Percentiles rank a stretch among this genome's conserved stretches.
Conservation (phyloP, 495 filamentous ascomycete species). For the Daldinia caldariorum region DNA sequence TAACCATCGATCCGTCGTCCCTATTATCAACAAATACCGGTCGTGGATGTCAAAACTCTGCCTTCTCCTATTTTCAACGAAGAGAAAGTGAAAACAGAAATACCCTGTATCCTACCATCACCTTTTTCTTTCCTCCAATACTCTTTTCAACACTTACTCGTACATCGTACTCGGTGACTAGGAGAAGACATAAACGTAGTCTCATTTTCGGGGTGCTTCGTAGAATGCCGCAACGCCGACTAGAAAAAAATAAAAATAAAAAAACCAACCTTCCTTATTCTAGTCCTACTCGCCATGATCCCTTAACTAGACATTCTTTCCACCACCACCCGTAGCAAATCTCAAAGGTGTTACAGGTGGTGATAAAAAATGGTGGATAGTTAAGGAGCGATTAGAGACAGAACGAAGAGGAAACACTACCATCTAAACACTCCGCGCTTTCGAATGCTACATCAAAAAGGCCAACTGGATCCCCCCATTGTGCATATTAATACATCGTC, state of each 20-base stretch:
- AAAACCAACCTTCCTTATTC: slow-evolving; percentile 9
- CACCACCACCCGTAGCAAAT: slow-evolving; percentile 1
- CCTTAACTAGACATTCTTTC: neutral
- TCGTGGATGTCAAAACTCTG: slow-evolving; percentile 14
- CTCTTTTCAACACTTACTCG: slow-evolving; percentile 45
- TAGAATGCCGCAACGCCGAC: slow-evolving; percentile 34
- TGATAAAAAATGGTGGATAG: slow-evolving; percentile 7
- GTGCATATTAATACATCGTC: slow-evolving; percentile 28
- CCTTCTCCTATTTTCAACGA: slow-evolving; percentile 3
- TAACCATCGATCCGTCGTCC: slow-evolving; percentile 6
- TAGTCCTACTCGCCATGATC: slow-evolving; percentile 22
- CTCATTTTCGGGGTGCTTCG: slow-evolving; percentile 30
- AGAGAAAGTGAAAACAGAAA: slow-evolving; percentile 21
- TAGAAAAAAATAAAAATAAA: neutral
- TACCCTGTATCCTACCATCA: slow-evolving; percentile 30
- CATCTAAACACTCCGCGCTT: slow-evolving; percentile 4
- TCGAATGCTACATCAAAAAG: slow-evolving; percentile 20
- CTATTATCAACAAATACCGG: slow-evolving; percentile 14
- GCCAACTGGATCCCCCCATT: neutral
- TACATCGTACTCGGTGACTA: slow-evolving; percentile 34
- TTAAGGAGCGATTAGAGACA: neutral
- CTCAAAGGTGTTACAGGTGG: neutral
- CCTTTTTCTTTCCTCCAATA: slow-evolving; percentile 24
- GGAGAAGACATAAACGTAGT: slow-evolving; percentile 35
- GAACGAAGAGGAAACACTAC: slow-evolving; percentile 8